Conservation (phyloP, 495 filamentous ascomycete genomes). For the Halenospora varia region DNA sequence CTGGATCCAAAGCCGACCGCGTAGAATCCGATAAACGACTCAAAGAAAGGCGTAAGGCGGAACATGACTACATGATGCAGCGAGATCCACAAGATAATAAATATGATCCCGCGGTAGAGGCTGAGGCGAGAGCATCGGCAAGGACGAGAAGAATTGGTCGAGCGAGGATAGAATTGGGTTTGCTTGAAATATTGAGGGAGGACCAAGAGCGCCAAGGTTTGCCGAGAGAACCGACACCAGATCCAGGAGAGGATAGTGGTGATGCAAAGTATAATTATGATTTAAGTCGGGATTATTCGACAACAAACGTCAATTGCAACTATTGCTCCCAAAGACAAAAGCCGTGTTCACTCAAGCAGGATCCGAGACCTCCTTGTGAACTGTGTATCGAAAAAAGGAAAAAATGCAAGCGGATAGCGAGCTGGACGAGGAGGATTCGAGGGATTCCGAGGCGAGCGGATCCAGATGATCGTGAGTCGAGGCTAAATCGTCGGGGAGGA, state of each 20-base stretch:
- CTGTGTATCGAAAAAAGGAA: background rate
- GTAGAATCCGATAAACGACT: too few species aligned
- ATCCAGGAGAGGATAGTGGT: slow-evolving; percentile 4
- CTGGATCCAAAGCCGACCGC: too few species aligned
- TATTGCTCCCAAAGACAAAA: background rate
- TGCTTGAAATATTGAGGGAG: background rate
- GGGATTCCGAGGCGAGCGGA: background rate
- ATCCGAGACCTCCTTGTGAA: background rate
- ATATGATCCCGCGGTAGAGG: too few species aligned
- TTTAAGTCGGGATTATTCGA: background rate
- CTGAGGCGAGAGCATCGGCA: too few species aligned
- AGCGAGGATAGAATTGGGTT: background rate
- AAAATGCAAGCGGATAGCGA: background rate
- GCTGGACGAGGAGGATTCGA: background rate
- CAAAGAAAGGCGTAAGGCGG: too few species aligned
- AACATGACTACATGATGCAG: too few species aligned
- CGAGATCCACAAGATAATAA: too few species aligned
- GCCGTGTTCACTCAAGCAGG: background rate
- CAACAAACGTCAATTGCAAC: background rate
- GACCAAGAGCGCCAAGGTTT: background rate
- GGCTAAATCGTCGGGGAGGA: too few species aligned
- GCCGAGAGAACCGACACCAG: slow-evolving; percentile 2
- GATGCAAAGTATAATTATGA: background rate
- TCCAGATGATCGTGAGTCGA: too few species aligned
- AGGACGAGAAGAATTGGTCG: too few species aligned